Evolutionary conservation across 768 basidiomycete genomes (phyloP).

Genomic region (Holtermannia corniformis): DNA sequence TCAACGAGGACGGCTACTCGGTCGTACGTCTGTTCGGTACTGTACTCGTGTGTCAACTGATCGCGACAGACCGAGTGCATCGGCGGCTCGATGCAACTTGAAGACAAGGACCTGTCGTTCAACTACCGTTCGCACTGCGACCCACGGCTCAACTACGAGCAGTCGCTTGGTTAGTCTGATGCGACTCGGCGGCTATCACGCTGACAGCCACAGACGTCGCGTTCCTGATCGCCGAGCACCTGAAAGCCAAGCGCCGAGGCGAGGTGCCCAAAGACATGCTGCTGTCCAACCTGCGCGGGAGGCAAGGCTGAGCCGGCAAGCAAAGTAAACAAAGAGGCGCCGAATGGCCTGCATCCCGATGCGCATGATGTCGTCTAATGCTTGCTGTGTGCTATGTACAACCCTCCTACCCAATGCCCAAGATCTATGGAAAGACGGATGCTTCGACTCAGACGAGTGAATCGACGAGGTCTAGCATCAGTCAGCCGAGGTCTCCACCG

Average conservation of each 20-base stretch:
- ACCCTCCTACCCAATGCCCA: neutral
- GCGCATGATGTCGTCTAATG: neutral
- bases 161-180: slow-evolving; percentile 64
- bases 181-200: neutral
- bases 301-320: neutral
- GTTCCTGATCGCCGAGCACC: slow-evolving; percentile 71
- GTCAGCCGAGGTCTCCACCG: neutral
- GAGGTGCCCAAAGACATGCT: slow-evolving; percentile 36
- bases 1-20: slow-evolving; percentile 80
- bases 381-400: neutral
- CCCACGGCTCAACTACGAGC: slow-evolving; percentile 86
- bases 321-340: too few relatives aligned
- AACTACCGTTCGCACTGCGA: slow-evolving; percentile 94
- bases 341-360: too few relatives aligned
- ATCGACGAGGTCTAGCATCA: neutral
- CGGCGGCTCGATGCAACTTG: slow-evolving; percentile 90
- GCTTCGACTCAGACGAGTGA: neutral
- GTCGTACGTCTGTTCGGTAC: slow-evolving; percentile 45
- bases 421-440: too few relatives aligned
- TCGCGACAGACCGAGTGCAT: slow-evolving; percentile 68
- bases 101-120: slow-evolving; percentile 77
- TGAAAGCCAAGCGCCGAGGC: slow-evolving; percentile 56
- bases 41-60: neutral
- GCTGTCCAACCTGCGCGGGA: slow-evolving; percentile 28
- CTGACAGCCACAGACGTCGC: slow-evolving; percentile 56